Base-by-base conservation (phyloP, 2,329 filamentous ascomycete species). In the Calonectria leucothoes region DNA sequence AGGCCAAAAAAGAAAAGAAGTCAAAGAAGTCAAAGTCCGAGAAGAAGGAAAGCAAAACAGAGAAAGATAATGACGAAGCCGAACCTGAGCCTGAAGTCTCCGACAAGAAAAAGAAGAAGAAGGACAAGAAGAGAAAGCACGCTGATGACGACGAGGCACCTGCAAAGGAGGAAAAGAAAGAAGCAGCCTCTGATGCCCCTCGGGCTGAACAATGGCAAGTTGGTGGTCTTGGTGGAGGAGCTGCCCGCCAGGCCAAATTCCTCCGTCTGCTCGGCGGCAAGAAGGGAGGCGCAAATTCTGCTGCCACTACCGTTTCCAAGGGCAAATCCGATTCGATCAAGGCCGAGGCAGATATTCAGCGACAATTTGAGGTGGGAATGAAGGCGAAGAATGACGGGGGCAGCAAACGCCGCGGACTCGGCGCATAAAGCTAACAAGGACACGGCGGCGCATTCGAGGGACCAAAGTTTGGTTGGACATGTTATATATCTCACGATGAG, bases 351-450 rank as follows among this genome's bases (percentile, higher is more conserved):
- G 89, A 91, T 55, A 86, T 92, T 27, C 89, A 91, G 81, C 86
- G 86, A 72, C 90, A 92, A 77, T 92, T 89, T 73, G 87, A 91
- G 73, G 83, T 83, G 12, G 90, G 90, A 33, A 90, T 91, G 82
- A 87, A 86, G 78, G 87, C 88, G 84, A 92, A 91, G 83, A 85
- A 87, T 35, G 89, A 90, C 55, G 84, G 83, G 25, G 86, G 86
- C 31, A 85, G 86, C 42, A 87, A 88, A 79, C 86, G 86, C 72
- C 87, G 85, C 59, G 90, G 90, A 3, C 85, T 92, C 14, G 90
- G 90, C 25, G 89, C 89, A 33, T 89, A 83, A 82, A 52, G 70
- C 4, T 20, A 37, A 25, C 23, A 71, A 66, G 69, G 67, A 23
- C 42, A 52, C 45, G 23, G 23, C 45, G 57, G 39, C 25, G 25